Percentiles rank a stretch among this genome's conserved stretches.
phyloP scores from a whole-genome alignment of 2,329 filamentous ascomycete genomes.

The Pyricularia sp. region DNA sequence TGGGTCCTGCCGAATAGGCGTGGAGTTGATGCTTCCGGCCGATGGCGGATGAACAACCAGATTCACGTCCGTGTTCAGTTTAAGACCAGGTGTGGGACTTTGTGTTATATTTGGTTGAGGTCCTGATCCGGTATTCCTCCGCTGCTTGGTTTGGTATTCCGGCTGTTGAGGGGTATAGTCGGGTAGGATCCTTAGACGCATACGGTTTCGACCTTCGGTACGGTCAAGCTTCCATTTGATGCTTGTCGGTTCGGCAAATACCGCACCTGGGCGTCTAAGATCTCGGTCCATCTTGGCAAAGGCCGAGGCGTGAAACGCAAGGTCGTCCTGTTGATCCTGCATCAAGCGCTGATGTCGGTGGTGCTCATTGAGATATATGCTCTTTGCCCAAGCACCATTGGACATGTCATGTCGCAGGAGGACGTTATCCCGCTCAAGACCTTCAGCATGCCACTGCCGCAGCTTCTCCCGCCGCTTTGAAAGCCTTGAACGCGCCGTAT shows the following conservation, averaged over 20 bases:
- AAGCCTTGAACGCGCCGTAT: constrained; percentile 57
- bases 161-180: constrained; percentile 51
- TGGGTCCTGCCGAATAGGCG: background rate
- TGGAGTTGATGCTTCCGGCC: background rate
- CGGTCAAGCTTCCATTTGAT: constrained; percentile 87
- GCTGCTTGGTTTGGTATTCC: constrained; percentile 67
- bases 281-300: constrained; percentile 71
- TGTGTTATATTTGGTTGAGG: background rate
- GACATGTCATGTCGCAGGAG: constrained; percentile 74
- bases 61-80: constrained; percentile 5
- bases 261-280: constrained; percentile 63
- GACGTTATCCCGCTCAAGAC: constrained; percentile 53
- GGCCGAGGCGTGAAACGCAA: constrained; percentile 60
- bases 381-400: constrained; percentile 85
- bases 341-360: constrained; percentile 78
- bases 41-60: background rate
- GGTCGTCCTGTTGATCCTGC: constrained; percentile 89
- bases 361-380: constrained; percentile 85
- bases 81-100: constrained; percentile 3
- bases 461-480: constrained; percentile 70
- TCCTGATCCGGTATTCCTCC: background rate
- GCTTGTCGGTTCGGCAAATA: constrained; percentile 54
- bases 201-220: constrained; percentile 88
- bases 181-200: constrained; percentile 77
- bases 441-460: constrained; percentile 64